phyloP scores from a whole-genome alignment of 179 eudicot genomes.

The Heliamphora pulchella region DNA sequence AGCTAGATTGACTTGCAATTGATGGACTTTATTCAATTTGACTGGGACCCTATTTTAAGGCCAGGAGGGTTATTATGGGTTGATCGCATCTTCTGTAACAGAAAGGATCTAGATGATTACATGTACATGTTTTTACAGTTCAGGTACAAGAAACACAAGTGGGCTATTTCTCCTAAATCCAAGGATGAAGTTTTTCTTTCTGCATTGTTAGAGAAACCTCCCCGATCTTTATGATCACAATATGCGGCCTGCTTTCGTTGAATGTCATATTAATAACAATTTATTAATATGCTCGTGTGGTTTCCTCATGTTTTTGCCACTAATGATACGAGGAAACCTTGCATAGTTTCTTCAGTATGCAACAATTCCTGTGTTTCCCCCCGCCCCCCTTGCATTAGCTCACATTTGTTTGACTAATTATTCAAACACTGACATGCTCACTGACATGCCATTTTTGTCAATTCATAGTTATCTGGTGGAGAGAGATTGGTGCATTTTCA shows the following conservation, averaged over 20 bases:
- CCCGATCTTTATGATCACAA: constrained; percentile 49
- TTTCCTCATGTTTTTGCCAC: no score
- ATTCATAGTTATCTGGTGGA: neutral
- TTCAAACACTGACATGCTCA: neutral
- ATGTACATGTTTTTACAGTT: constrained; percentile 98
- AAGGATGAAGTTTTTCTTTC: constrained; percentile 82
- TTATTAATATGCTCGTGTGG: neutral
- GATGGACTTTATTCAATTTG: constrained; percentile 75
- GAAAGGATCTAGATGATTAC: constrained; percentile 77
- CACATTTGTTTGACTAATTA: neutral
- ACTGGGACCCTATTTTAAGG: constrained; percentile 84
- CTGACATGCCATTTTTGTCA: neutral
- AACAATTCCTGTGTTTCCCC: neutral
- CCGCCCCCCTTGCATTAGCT: neutral
- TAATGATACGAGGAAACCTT: neutral
- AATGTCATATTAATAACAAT: neutral
- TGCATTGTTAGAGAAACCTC: constrained; percentile 87
- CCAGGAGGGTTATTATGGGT: constrained; percentile 96
- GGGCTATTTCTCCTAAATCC: constrained; percentile 72
- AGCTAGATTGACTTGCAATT: constrained; percentile 82
- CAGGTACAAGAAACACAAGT: constrained; percentile 89
- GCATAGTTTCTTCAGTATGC: neutral
- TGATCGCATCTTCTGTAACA: constrained; percentile 73
- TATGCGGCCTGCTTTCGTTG: neutral
- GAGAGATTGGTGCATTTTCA: neutral